Evolutionary conservation across 129 eudicot genomes (phyloP).

Genomic region (Gnaphalium uliginosum): DNA sequence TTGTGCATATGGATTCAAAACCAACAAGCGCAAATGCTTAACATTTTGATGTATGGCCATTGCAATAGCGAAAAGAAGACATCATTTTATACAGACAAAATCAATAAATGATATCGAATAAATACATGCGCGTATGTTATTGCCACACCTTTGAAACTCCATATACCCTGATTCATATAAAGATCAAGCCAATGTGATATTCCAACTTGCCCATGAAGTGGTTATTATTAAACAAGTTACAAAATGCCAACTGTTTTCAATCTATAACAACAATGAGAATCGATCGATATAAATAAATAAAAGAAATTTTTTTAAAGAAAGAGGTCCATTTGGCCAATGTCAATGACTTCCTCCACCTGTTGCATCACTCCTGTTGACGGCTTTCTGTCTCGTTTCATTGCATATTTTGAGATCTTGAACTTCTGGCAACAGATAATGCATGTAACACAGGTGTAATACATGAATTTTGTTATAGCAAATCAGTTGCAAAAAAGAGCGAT

Average conservation of each 20-base stretch:
- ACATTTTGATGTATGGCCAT: neutral
- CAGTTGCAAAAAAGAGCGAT: neutral
- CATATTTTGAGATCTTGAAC: constrained; percentile 69
- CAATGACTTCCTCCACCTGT: neutral
- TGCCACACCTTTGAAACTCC: neutral
- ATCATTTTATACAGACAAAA: neutral
- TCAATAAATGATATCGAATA: neutral
- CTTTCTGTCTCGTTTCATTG: constrained; percentile 46
- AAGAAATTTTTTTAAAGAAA: too few relatives aligned
- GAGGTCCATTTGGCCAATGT: neutral
- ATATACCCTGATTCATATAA: neutral
- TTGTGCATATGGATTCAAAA: neutral
- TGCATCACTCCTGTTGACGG: constrained; percentile 18
- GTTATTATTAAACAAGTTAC: neutral
- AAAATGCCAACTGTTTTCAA: neutral
- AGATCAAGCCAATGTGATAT: neutral
- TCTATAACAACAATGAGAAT: neutral
- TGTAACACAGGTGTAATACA: neutral
- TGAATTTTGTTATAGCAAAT: neutral
- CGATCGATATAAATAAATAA: too few relatives aligned
- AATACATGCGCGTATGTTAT: neutral
- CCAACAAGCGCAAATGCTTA: neutral
- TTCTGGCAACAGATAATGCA: constrained; percentile 37
- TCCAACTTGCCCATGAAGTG: neutral
- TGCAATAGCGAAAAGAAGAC: neutral